Percentiles rank a stretch among this genome's conserved stretches.
These are phyloP conservation scores for Pichia paraexigua DNA, from an alignment of 805 yeast species.

Conservation along the genomic window DNA sequence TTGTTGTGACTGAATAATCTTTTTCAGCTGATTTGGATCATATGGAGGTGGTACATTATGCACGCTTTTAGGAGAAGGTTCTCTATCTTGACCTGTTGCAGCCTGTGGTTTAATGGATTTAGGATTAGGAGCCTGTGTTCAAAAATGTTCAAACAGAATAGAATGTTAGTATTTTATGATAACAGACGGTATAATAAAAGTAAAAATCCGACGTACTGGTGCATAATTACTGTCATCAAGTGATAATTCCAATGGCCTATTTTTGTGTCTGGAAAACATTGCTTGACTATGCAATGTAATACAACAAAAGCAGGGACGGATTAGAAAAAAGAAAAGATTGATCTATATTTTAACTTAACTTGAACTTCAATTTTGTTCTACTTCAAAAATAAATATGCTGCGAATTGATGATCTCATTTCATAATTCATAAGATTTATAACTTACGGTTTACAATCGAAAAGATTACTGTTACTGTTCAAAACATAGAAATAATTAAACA, in stretches of 20 bases:
- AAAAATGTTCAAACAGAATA: background rate
- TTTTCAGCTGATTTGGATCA: slow-evolving; percentile 11
- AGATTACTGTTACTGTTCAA: background rate
- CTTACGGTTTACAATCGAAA: no score
- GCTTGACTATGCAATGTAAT: background rate
- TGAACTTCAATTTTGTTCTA: background rate
- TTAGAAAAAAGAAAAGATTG: no score
- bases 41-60: background rate
- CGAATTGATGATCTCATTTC: no score
- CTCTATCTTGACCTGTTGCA: slow-evolving; percentile 12
- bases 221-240: slow-evolving; percentile 14
- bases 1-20: slow-evolving; percentile 12
- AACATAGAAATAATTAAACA: background rate
- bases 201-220: slow-evolving; percentile 9
- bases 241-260: slow-evolving; percentile 12
- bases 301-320: background rate
- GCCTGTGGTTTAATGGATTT: slow-evolving; percentile 17
- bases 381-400: background rate
- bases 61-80: slow-evolving; percentile 1
- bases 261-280: slow-evolving; percentile 14
- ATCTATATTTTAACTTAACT: background rate
- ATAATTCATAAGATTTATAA: no score
- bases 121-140: slow-evolving; percentile 13
- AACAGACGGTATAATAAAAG: background rate
- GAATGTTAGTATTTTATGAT: slow-evolving; percentile 1